A percentile compares a stretch with the other conserved stretches of the same genome.
Evolutionary conservation across 495 filamentous ascomycete genomes (phyloP).

Genomic region (Neurospora sublineolata): DNA sequence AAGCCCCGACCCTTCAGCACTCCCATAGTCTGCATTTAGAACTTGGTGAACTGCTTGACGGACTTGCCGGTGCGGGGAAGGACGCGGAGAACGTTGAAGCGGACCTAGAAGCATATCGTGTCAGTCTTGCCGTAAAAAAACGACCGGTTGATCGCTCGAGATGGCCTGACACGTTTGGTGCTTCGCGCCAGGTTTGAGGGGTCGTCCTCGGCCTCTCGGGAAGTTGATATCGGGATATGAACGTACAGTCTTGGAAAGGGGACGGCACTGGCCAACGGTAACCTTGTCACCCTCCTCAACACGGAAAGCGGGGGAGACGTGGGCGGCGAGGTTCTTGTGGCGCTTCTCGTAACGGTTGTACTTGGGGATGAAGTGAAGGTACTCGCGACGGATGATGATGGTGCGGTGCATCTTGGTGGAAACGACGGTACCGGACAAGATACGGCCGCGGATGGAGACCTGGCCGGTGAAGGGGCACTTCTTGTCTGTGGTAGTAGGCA

Average conservation of each 20-base stretch:
- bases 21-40: conserved; percentile 45
- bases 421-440: conserved; percentile 96
- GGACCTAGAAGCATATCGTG: conserved; percentile 49
- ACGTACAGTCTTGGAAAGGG: conserved; percentile 96
- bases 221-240: background rate
- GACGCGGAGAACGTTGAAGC: conserved; percentile 98
- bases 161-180: background rate
- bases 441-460: conserved; percentile 98
- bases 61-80: conserved; percentile 91
- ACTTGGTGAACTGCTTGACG: conserved; percentile 96
- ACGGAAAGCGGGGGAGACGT: conserved; percentile 99
- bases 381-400: conserved; percentile 98
- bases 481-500: conserved; percentile 60
- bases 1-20: conserved; percentile 18
- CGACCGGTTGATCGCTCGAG: background rate
- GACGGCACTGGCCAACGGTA: conserved; percentile 97
- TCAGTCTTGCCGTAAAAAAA: background rate
- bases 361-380: conserved; percentile 98
- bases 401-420: conserved; percentile 99
- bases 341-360: conserved; percentile 99
- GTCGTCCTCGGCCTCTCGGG: background rate
- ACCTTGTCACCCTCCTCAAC: conserved; percentile 98
- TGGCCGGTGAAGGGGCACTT: conserved; percentile 99
- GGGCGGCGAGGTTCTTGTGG: conserved; percentile 98
- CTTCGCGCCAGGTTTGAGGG: background rate